Evolutionary conservation across 176 grass and related monocot genomes (phyloP), one percentile per base, ranked within the genome.

Genomic region (Tuctoria greenei): DNA sequence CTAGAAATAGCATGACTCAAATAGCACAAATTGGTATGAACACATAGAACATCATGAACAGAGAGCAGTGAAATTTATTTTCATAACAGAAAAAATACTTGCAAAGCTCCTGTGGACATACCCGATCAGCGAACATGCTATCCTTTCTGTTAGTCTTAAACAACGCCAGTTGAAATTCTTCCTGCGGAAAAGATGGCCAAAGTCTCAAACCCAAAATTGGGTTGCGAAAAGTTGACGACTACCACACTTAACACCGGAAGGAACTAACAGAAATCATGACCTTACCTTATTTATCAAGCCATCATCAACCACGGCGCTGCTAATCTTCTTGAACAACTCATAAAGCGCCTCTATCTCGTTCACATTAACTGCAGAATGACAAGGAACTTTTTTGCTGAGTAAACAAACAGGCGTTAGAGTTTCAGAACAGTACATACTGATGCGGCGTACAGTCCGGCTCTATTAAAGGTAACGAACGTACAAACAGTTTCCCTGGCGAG

Each of bases 241-340:
- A 16, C 55, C 40, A 16, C 18, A 82, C 21, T 83, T 37, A 73
- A 79, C 1, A 14, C 31, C 25, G 68, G 31, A 68, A 6, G 2
- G 75, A 71, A 64, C 21, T 9, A 73, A 60, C 28, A 73, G 13
- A 64, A 66, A 14, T 20, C 43, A 66, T 56, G 2, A 93, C 90
- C 87, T 89, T 93, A 93, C 90, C 87, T 89, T 93, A 69, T 93
- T 89, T 50, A 94, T 94, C 82, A 91, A 63, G 6, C 92, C 88
- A 75, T 96, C 90, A 81, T 96, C 93, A 75, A 96, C 79, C 46
- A 92, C 93, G 34, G 84, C 87, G 21, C 84, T 84, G 77, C 89
- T 96, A 56, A 92, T 92, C 87, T 92, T 96, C 86, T 96, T 96
- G 79, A 96, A 96, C 50, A 96, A 57, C 67, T 96, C 93, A 88